Base-by-base conservation (phyloP, 108 stramenopile genomes). In the Nitzschia sp. region DNA sequence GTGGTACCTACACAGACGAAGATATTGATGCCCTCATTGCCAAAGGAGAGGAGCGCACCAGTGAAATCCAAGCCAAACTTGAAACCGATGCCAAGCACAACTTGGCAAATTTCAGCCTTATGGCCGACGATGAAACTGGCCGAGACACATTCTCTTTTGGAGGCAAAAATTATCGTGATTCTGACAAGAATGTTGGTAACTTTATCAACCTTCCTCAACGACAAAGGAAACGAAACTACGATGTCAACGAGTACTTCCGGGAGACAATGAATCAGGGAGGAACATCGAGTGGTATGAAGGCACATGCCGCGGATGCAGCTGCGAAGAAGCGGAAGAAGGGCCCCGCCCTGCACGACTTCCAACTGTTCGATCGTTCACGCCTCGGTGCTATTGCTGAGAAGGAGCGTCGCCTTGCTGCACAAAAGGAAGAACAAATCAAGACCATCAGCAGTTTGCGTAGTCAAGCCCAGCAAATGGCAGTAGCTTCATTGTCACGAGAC, bases 11-110 rank as follows among this genome's bases (percentile, higher is more conserved):
- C 71, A 95, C 95, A 11, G 96, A 96, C 57, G 95, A 98, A 68
- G 97, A 97, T 78, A 97, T 99, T 60, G 98, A 99, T 78, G 93
- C 92, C 15, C 83, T 99, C 62, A 96, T 99, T 69, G 86, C 85
- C 21, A 92, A 82, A 77, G 96, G 96, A 61, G 94, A 96, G 61
- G 86, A 96, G 80, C 81, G 66, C 51, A 99, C 98, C 15, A 77
- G 75, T 51, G 94, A 78, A 10, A 84, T 90, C 51, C 85, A 94
- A 57, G 95, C 89, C 19, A 94, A 94, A 71, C 81, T 97, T 26
- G 75, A 95, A 78, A 95, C 86, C 29, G 88, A 97, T 87, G 95
- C 89, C n/a, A 82, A 96, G 79, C 97, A 97, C 82, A 96, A 93
- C 68, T 77, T 98, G 34, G 94, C 93, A 41, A 92, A 88, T 63